phyloP scores from a whole-genome alignment of 169 alveolate species.

The Cryptosporidium felis region DNA sequence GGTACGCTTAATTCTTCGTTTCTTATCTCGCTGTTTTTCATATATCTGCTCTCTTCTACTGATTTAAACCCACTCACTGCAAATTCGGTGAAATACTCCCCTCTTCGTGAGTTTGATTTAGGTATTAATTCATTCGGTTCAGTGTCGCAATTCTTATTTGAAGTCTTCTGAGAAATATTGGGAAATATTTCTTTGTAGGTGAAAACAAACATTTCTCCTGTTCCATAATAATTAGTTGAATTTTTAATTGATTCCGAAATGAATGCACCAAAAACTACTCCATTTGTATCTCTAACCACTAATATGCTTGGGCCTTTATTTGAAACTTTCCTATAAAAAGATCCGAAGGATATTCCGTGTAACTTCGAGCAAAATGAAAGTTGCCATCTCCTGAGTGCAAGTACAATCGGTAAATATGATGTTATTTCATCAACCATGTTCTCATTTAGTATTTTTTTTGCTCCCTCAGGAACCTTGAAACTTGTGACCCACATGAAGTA shows the following conservation, averaged over 20 bases:
- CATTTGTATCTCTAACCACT: slow-evolving; percentile 81
- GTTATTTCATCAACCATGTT: slow-evolving; percentile 70
- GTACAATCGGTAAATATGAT: slow-evolving; percentile 71
- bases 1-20: neutral
- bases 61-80: slow-evolving; percentile 12
- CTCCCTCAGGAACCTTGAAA: slow-evolving; percentile 69
- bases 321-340: slow-evolving; percentile 81
- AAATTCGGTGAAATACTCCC: slow-evolving; percentile 21
- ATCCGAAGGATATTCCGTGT: slow-evolving; percentile 75
- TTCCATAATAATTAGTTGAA: slow-evolving; percentile 82
- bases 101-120: neutral
- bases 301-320: slow-evolving; percentile 82
- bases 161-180: neutral
- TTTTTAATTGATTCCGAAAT: slow-evolving; percentile 77
- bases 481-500: slow-evolving; percentile 67
- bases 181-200: slow-evolving; percentile 31
- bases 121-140: neutral
- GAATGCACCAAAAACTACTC: slow-evolving; percentile 86
- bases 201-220: slow-evolving; percentile 83
- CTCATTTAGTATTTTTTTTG: slow-evolving; percentile 47
- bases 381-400: slow-evolving; percentile 71
- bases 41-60: neutral
- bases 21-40: neutral
- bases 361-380: slow-evolving; percentile 74
- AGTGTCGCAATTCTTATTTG: neutral